phyloP scores from a whole-genome alignment of 768 basidiomycete genomes.

The Termitomyces heimii region DNA sequence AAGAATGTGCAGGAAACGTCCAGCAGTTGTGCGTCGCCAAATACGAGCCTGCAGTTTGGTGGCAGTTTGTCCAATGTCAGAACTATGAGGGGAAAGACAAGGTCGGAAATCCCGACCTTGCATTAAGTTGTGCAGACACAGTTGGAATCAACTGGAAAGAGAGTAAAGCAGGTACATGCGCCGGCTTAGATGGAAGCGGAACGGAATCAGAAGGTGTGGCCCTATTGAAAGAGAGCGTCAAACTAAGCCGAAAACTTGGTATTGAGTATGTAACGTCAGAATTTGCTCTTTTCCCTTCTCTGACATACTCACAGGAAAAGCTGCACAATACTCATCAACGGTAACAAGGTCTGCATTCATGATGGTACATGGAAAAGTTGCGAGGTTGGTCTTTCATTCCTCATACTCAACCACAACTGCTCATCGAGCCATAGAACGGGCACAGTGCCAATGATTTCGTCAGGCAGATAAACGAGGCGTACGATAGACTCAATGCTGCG shows the following conservation, averaged over 20 bases:
- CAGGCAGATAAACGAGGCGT: constrained; percentile 69
- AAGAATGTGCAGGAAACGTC: constrained; percentile 85
- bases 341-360: constrained; percentile 62
- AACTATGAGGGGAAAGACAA: constrained; percentile 57
- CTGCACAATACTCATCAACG: constrained; percentile 81
- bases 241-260: constrained; percentile 33
- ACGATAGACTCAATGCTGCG: constrained; percentile 50
- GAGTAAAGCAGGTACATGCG: constrained; percentile 50
- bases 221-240: constrained; percentile 60
- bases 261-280: constrained; percentile 43
- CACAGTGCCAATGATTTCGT: constrained; percentile 74
- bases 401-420: neutral
- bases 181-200: constrained; percentile 59
- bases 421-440: constrained; percentile 48
- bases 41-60: constrained; percentile 60
- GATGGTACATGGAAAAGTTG: constrained; percentile 78
- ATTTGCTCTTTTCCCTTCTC: neutral
- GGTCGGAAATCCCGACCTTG: constrained; percentile 63
- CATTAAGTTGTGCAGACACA: constrained; percentile 57
- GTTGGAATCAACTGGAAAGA: constrained; percentile 66
- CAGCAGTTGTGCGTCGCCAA: constrained; percentile 80
- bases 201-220: constrained; percentile 54
- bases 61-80: constrained; percentile 79
- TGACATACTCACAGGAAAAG: constrained; percentile 52
- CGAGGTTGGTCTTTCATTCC: constrained; percentile 40